Base-by-base conservation (phyloP, 176 grass and related monocot species). In the Carex parvula region DNA sequence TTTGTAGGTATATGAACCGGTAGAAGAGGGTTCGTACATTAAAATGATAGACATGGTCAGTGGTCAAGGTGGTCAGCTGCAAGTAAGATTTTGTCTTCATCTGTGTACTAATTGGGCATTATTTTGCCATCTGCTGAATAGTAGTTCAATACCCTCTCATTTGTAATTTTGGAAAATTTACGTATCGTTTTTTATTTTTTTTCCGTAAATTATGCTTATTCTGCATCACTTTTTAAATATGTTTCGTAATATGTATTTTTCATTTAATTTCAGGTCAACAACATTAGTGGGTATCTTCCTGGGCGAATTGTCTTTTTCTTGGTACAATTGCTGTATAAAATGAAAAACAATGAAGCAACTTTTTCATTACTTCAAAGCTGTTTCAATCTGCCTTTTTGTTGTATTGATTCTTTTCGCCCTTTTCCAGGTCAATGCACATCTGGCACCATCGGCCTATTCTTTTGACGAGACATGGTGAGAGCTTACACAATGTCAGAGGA, bases 1-100 rank as follows among this genome's bases (percentile, higher is more conserved):
- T 50, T 22, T 88, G 44, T 64, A 98, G 96, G 93, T 88, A 13
- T 98, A 98, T 3, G 93, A 98, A 80, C 91, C 93, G 60, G 96
- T 98, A 32, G 81, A 91, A 50, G 96, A 98, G 88, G 96, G 96
- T 39, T 98, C 96, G 44, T 98, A 98, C 79, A 95, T 98, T 69
- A 98, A 98, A 98, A 98, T 98, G 93, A 98, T 98, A 79, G 96
- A 98, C 85, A 98, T 95, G 93, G 88, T 90, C 84, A 95, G 86
- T 83, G 96, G 96, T 64, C 86, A 95, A 78, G 89, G 88, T 50
- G 93, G 96, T 39, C 96, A 98, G 88, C 76, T 98, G 58, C 96
- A 98, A 88, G 96, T 98, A 87, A 92, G 82, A 57, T 78, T 83
- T 63, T 64, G 9, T 76, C 26, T 30, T 17, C 30, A 76, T 54